Evolutionary conservation across 352 stramenopile genomes (phyloP).

Genomic region (Pythium aquatile): DNA sequence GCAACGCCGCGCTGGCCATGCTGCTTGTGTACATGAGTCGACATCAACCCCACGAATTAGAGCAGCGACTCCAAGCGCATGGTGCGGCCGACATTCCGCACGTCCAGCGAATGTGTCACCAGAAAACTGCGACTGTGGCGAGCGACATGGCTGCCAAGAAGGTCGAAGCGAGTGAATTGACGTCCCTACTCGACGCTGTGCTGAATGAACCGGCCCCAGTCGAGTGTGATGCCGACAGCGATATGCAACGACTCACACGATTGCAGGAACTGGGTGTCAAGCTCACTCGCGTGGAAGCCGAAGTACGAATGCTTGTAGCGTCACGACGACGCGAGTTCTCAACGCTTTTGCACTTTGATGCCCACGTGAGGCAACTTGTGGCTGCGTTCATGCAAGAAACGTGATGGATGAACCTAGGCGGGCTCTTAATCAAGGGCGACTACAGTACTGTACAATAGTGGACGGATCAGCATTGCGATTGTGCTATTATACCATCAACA

Average conservation of each 20-base stretch:
- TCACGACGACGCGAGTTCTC: not conserved
- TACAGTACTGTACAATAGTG: too few species aligned
- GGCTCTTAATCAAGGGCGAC: too few species aligned
- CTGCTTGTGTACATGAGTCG: conserved; percentile 33
- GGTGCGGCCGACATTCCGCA: not conserved
- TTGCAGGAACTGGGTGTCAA: not conserved
- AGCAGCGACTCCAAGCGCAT: not conserved
- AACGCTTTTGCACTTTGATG: conserved; percentile 14
- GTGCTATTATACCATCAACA: too few species aligned
- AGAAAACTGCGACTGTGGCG: not conserved
- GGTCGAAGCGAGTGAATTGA: not conserved
- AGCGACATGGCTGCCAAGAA: not conserved
- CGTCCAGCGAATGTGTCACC: conserved; percentile 5
- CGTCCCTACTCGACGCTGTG: not conserved
- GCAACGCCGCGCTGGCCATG: conserved; percentile 38
- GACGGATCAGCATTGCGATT: too few species aligned
- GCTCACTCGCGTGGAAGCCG: not conserved
- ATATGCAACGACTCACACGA: not conserved
- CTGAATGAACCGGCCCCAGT: not conserved
- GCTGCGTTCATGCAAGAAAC: not conserved
- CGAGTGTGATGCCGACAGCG: not conserved
- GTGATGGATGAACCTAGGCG: not conserved
- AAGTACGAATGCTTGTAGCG: not conserved
- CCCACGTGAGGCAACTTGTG: not conserved
- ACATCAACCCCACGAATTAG: not conserved